Base-by-base conservation (phyloP, 306 rosid species). In the Abrus precatorius region DNA sequence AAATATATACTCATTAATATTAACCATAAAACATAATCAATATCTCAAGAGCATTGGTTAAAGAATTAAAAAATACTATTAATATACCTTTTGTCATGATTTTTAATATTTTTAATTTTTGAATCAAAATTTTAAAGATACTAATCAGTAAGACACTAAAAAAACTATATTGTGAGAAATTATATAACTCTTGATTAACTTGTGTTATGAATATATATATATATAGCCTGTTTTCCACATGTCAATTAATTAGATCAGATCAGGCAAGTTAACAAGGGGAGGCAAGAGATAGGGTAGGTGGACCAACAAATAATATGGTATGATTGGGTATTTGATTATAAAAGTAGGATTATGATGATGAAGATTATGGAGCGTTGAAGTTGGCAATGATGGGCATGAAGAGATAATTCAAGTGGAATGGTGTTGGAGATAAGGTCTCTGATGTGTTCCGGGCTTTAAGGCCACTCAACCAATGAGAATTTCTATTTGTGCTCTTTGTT, bases 401-500 rank as follows among this genome's bases (percentile, higher is more conserved):
- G 77, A 33, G 81, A 40, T 9, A 14, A 48, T 12, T 4, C 36
- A 36, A 7, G 52, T 76, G 73, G 52, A 60, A 60, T 56, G 67
- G 83, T 85, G 90, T 76, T 88, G 85, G 88, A 86, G 97, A 93
- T 93, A 89, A 91, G 92, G 94, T 88, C 83, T 89, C 52, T 83
- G 90, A 84, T 78, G 84, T 86, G 87, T 91, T 87, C 88, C 92
- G 87, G 88, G 86, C 85, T 83, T 82, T 83, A 87, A 74, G 92
- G 90, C 85, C 61, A 85, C 63, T 85, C 89, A 87, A 89, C 91
- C 93, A 88, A 52, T 87, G 69, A 65, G 76, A 75, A 72, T 81
- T 82, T 74, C 8, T 80, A 60, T 65, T 80, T 85, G 87, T 87
- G 93, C 91, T 87, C 80, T 44, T 65, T 86, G 88, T 89, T 87